Base-by-base conservation (phyloP, 306 rosid genomes). In the Fragaria ananassa region DNA sequence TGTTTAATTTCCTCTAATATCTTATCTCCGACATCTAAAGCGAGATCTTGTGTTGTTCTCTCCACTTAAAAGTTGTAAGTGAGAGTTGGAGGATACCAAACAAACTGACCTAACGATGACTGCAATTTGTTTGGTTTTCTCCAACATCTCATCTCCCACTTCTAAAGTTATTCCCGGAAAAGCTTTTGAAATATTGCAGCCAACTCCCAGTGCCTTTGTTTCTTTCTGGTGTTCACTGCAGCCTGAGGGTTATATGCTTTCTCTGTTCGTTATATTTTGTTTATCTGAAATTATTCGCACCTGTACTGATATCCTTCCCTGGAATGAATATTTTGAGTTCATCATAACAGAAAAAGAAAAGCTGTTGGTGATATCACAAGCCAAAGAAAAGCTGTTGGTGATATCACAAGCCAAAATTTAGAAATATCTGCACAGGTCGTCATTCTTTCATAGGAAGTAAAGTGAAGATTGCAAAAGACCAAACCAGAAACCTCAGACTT, bases 1-100 rank as follows among this genome's bases (percentile, higher is more conserved):
- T 72, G 67, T 72, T 74, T 58, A 19, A 19, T 74, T 74, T 44
- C 57, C 68, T 58, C 69, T 35, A 74, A 58, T 44, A 74, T 74
- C 77, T 74, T 8, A 72, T 54, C 8, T 72, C 67, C 41, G 0
- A 3, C 66, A 53, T 21, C 35, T 72, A 72, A 53, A 12, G 0
- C 0, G 15, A 21, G 37, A 7, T 6, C 8, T 14, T 6, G 4
- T 8, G 2, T 2, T 54, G 1, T 8, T 54, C 8, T 4, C 17
- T 39, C 5, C 15, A 57, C 15, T 57, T 72, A 39, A 12, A 23
- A 73, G 68, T 73, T 2, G 68, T 41, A 72, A 21, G 23, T 39
- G 68, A 72, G 76, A 7, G 53, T 39, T 56, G 41, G 41, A 72
- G 53, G 53, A 14, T 21, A 42, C 42, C 54, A 57, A 56, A 73